phyloP scores from a whole-genome alignment of 1,284 basidiomycete species.

The Chondrostereum purpureum region DNA sequence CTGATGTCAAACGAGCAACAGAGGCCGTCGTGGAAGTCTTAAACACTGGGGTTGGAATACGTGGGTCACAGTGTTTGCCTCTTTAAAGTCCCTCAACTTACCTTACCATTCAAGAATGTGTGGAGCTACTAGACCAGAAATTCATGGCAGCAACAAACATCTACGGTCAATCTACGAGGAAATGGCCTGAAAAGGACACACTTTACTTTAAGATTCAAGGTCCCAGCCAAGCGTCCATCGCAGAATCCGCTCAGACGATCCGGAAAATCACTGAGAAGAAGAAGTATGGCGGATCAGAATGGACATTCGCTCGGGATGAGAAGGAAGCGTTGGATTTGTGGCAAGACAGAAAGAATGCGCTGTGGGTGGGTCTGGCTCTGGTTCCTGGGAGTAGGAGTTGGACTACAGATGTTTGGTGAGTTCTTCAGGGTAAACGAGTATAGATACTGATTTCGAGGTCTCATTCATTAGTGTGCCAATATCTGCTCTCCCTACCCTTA shows the following conservation, averaged over 20 bases:
- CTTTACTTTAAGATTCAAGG: conserved; percentile 91
- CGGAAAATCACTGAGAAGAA: conserved; percentile 47
- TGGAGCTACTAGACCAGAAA: conserved; percentile 69
- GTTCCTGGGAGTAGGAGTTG: conserved; percentile 60
- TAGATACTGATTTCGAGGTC: no score
- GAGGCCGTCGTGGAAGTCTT: conserved; percentile 73
- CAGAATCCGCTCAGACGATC: conserved; percentile 58
- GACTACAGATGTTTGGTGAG: conserved; percentile 80
- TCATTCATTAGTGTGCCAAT: conserved; percentile 79
- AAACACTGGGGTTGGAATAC: conserved; percentile 64
- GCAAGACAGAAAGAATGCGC: conserved; percentile 81
- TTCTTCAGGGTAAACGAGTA: no score
- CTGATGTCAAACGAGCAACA: conserved; percentile 58
- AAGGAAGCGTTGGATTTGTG: conserved; percentile 75
- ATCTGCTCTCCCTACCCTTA: conserved; percentile 69
- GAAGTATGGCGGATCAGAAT: conserved; percentile 63
- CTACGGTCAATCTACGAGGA: conserved; percentile 48
- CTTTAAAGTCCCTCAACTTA: conserved; percentile 1
- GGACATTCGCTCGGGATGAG: conserved; percentile 62
- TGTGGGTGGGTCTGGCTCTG: conserved; percentile 65
- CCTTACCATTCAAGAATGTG: conserved; percentile 44
- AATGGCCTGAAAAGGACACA: conserved; percentile 66
- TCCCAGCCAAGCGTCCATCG: conserved; percentile 48
- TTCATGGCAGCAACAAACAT: conserved; percentile 70
- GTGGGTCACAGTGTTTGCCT: conserved; percentile 31